Percentiles rank a stretch among this genome's conserved stretches.
Evolutionary conservation across 495 filamentous ascomycete genomes (phyloP).

Genomic region (Neurospora sp.): DNA sequence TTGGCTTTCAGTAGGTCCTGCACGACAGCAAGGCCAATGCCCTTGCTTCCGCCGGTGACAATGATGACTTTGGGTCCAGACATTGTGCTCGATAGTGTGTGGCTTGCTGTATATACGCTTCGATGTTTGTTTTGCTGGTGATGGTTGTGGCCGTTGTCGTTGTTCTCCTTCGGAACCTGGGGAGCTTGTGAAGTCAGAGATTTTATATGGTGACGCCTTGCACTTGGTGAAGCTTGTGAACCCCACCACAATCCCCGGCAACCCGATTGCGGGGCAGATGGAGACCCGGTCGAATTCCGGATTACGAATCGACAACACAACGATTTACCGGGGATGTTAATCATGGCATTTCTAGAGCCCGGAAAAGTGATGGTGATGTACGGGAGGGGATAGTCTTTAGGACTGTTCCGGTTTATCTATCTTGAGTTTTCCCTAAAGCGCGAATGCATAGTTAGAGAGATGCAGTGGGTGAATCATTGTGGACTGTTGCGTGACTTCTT

Average conservation of each 20-base stretch:
- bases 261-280: not conserved
- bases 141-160: not conserved
- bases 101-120: not conserved
- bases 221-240: not conserved
- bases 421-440: not conserved
- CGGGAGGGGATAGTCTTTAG: not conserved
- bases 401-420: not conserved
- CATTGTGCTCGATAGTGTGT: not conserved
- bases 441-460: not conserved
- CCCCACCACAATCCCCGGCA: not conserved
- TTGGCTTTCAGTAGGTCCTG: slow-evolving; percentile 56
- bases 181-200: not conserved
- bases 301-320: not conserved
- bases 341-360: not conserved
- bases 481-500: not conserved
- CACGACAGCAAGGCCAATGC: slow-evolving; percentile 74
- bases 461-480: not conserved
- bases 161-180: not conserved
- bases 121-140: not conserved
- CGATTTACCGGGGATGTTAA: not conserved
- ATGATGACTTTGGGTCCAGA: slow-evolving; percentile 47
- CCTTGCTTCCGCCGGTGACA: slow-evolving; percentile 61
- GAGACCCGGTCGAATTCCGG: not conserved
- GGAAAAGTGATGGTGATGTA: not conserved
- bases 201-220: not conserved